These are phyloP conservation scores for Parasarocladium wereldwijsianum DNA, from an alignment of 2,329 filamentous ascomycete species.

Conservation along the genomic window DNA sequence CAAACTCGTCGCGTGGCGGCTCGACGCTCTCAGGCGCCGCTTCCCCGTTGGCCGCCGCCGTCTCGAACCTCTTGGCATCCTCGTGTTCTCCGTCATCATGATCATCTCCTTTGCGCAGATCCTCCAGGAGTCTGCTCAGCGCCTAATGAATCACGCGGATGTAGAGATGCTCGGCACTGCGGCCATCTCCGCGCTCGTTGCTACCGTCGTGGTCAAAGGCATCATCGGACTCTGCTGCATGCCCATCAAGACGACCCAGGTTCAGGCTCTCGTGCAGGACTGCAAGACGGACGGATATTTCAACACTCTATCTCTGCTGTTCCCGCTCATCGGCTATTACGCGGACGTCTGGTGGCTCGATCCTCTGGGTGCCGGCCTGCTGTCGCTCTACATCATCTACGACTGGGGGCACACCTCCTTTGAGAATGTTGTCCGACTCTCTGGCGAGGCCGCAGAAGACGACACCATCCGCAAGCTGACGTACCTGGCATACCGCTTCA, in stretches of 20 bases:
- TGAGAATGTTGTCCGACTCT: slow-evolving; percentile 15
- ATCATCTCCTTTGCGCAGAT: slow-evolving; percentile 70
- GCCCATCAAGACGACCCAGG: slow-evolving; percentile 65
- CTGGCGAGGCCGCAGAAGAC: slow-evolving; percentile 16
- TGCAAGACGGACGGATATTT: slow-evolving; percentile 62
- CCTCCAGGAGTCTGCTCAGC: slow-evolving; percentile 49
- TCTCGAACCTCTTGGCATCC: slow-evolving; percentile 60
- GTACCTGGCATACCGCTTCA: slow-evolving; percentile 18
- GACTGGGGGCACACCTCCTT: slow-evolving; percentile 47
- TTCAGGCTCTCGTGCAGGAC: slow-evolving; percentile 47
- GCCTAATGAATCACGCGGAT: slow-evolving; percentile 43
- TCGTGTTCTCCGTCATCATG: slow-evolving; percentile 73
- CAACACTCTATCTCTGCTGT: slow-evolving; percentile 78
- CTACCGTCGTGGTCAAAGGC: slow-evolving; percentile 66
- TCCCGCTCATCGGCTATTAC: slow-evolving; percentile 53
- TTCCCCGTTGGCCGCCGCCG: slow-evolving; percentile 58
- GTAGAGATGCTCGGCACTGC: slow-evolving; percentile 15
- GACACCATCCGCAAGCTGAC: slow-evolving; percentile 16
- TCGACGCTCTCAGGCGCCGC: slow-evolving; percentile 35
- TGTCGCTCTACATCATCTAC: slow-evolving; percentile 54
- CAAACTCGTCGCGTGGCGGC: slow-evolving; percentile 48
- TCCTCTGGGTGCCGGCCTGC: slow-evolving; percentile 40
- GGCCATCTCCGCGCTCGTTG: slow-evolving; percentile 37
- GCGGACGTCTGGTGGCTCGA: slow-evolving; percentile 54
- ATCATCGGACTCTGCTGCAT: slow-evolving; percentile 75